phyloP scores from a whole-genome alignment of 768 basidiomycete genomes.

The Agrocybe praecox region DNA sequence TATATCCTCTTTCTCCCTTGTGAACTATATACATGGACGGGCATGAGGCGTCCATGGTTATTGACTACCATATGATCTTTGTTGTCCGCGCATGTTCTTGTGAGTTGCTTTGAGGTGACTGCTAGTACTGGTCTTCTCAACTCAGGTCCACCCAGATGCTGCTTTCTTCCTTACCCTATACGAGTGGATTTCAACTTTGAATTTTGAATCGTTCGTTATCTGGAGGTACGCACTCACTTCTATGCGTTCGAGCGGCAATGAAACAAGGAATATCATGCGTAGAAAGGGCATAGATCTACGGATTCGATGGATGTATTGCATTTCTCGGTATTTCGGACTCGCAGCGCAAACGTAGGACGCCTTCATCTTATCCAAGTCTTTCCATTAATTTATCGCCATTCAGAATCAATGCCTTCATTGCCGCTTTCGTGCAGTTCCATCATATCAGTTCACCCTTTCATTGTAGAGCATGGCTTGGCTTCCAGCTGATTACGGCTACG shows the following conservation, averaged over 20 bases:
- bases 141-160: conserved; percentile 2
- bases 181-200: conserved; percentile 11
- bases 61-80: conserved; percentile 2
- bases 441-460: conserved; percentile 3
- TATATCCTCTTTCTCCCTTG: background rate
- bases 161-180: conserved; percentile 5
- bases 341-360: conserved; percentile 6
- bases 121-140: background rate
- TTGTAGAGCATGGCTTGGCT: conserved; percentile 13
- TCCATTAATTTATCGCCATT: background rate
- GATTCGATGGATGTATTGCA: conserved; percentile 2
- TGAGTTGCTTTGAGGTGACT: background rate
- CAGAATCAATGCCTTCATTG: conserved; percentile 12
- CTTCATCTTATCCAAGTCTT: background rate
- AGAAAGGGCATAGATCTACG: conserved; percentile 6
- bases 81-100: conserved; percentile 11
- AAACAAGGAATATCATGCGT: background rate
- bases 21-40: background rate
- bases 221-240: conserved; percentile 6
- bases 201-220: conserved; percentile 10
- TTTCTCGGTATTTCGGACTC: conserved; percentile 12
- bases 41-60: background rate
- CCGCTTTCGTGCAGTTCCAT: conserved; percentile 8
- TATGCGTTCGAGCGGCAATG: background rate
- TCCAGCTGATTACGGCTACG: conserved; percentile 4